phyloP scores from a whole-genome alignment of 129 eudicot species.

The Flaveria ramosissima region DNA sequence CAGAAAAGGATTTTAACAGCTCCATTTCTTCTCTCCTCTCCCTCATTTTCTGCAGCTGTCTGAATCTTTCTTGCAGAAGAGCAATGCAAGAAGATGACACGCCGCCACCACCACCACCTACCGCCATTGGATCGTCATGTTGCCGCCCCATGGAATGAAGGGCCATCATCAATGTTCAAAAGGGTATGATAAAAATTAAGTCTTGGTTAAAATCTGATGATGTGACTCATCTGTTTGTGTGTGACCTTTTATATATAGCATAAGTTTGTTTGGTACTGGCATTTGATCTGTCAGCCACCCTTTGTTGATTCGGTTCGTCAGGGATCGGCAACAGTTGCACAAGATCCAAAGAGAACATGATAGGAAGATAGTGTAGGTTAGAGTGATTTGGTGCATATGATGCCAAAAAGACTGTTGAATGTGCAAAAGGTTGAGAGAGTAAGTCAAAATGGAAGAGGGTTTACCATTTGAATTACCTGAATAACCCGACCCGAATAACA shows the following conservation, averaged over 20 bases:
- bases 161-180: slow-evolving; percentile 26
- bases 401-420: slow-evolving; percentile 45
- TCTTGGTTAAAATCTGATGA: slow-evolving; percentile 4
- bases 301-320: slow-evolving; percentile 34
- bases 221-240: slow-evolving; percentile 24
- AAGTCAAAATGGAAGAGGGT: slow-evolving; percentile 38
- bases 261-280: slow-evolving; percentile 26
- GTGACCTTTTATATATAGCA: slow-evolving; percentile 36
- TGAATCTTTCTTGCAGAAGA: slow-evolving; percentile 62
- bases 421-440: slow-evolving; percentile 37
- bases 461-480: slow-evolving; percentile 40
- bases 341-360: slow-evolving; percentile 42
- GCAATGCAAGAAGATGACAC: slow-evolving; percentile 50
- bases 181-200: background rate
- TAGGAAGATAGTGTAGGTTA: slow-evolving; percentile 36
- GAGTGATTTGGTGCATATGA: slow-evolving; percentile 35
- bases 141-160: slow-evolving; percentile 49
- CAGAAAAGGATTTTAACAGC: slow-evolving; percentile 33
- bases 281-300: slow-evolving; percentile 36
- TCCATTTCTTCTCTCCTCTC: slow-evolving; percentile 53
- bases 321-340: slow-evolving; percentile 41
- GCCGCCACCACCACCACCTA: background rate
- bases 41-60: slow-evolving; percentile 53
- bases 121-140: slow-evolving; percentile 26
- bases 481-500: too few species aligned